Conservation (phyloP, 192 early-diverging fungal species). For the Coemansia sp. region DNA sequence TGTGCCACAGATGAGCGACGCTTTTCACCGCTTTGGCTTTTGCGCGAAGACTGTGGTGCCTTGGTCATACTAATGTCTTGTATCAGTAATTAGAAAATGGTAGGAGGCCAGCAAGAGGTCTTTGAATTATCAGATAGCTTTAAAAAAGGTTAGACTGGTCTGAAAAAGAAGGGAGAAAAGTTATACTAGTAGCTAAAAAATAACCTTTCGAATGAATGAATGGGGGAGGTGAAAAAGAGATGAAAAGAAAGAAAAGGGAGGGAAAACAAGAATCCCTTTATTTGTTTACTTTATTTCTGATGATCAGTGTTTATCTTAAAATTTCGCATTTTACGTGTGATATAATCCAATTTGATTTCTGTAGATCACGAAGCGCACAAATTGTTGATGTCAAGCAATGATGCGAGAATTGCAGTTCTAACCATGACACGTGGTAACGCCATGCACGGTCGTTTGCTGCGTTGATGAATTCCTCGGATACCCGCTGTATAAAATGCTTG, state of each 20-base stretch:
- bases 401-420: no score
- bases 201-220: not conserved
- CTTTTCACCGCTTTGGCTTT: conserved; percentile 8
- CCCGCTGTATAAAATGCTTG: no score
- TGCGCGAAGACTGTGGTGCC: conserved; percentile 24
- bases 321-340: not conserved
- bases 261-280: not conserved
- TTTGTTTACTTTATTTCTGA: conserved; percentile 11
- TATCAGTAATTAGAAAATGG: not conserved
- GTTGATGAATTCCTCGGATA: no score
- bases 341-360: not conserved
- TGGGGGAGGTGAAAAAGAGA: not conserved
- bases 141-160: not conserved
- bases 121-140: no score
- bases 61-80: conserved; percentile 25
- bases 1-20: conserved; percentile 3
- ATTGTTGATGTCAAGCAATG: no score
- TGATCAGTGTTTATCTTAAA: conserved; percentile 2
- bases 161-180: not conserved
- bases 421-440: not conserved
- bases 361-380: not conserved
- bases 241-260: not conserved
- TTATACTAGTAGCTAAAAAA: not conserved
- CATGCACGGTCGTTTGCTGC: not conserved
- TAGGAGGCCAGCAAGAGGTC: not conserved